A percentile compares a stretch with the other conserved stretches of the same genome.
phyloP scores from a whole-genome alignment of 2,329 filamentous ascomycete species.

The Ilyonectria sp. region DNA sequence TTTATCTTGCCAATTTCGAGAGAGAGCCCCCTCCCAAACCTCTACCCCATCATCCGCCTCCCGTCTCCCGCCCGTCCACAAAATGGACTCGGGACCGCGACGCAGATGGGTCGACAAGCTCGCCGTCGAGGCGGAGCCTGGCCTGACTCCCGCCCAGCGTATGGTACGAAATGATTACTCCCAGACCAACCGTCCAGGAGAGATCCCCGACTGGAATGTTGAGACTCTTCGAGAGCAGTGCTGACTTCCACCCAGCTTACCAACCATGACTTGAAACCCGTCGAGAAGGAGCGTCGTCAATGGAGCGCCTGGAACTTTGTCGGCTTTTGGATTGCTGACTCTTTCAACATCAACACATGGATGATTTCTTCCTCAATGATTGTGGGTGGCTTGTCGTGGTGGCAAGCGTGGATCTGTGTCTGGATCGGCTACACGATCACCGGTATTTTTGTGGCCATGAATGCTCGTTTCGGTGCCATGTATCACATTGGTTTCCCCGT shows the following conservation, averaged over 20 bases:
- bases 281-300: conserved; percentile 84
- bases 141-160: conserved; percentile 83
- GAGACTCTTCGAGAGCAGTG: conserved; percentile 7
- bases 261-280: conserved; percentile 86
- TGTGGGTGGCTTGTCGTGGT: conserved; percentile 85
- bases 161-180: conserved; percentile 68
- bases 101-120: conserved; percentile 70
- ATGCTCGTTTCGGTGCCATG: conserved; percentile 85
- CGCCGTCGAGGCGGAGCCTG: conserved; percentile 81
- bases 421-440: conserved; percentile 89
- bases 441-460: conserved; percentile 81
- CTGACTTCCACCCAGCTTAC: conserved; percentile 69
- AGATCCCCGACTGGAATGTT: neutral
- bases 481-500: conserved; percentile 95
- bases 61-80: neutral
- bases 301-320: conserved; percentile 93
- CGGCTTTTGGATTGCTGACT: conserved; percentile 88
- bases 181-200: neutral
- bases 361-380: conserved; percentile 93
- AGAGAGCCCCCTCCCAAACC: neutral
- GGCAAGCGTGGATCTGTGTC: conserved; percentile 92
- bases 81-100: conserved; percentile 53
- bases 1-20: neutral
- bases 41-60: neutral
- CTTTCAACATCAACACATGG: conserved; percentile 93